Base-by-base conservation (phyloP, 2,329 filamentous ascomycete species). In the Zasmidium cellare region DNA sequence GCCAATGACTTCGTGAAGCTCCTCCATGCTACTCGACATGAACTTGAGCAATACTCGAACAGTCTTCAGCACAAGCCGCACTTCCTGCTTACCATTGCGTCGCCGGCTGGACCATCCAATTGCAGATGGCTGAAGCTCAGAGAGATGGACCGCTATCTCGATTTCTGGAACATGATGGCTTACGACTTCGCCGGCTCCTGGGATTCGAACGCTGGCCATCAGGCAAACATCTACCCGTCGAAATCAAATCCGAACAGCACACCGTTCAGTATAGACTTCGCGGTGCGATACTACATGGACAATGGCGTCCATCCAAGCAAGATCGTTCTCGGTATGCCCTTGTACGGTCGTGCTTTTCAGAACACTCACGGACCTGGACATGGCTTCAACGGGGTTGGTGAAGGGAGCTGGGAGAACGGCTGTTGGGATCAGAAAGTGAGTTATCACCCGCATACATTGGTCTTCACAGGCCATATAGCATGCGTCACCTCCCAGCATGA, bases 291-390 rank as follows among this genome's bases (percentile, higher is more conserved):
- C 66, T 97, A 97, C 76, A 78, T 83, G 16, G 71, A 76, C 1
- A 81, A 82, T 3, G 77, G 78, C 6, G 86, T 97, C 0, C 70
- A 81, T 0, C 71, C 86, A 0, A 71, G 80, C 60, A 97, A 96
- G 76, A 84, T 97, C 54, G 89, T 96, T 2, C 74, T 97, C 14
- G 92, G 93, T 2, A 93, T 97, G 89, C 92, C 93, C 1, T 79
- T 97, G 12, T 97, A 97, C 71, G 93, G 93, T 1, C 89, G 92
- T 35, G 86, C 90, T 0, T 97, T 97, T 72, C 81, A 86, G 65
- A 84, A 86, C 63, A 97, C 93, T 0, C 82, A 88, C 23, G 92
- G 92, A 0, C 82, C 85, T 0, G 93, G 93, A 1, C 74, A 79
- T 28, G 76, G 84, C 0, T 97, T 83, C 75, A 82, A 74, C 50